Evolutionary conservation across 164 flowering plant genomes (phyloP).

Genomic region (Protea cynaroides): DNA sequence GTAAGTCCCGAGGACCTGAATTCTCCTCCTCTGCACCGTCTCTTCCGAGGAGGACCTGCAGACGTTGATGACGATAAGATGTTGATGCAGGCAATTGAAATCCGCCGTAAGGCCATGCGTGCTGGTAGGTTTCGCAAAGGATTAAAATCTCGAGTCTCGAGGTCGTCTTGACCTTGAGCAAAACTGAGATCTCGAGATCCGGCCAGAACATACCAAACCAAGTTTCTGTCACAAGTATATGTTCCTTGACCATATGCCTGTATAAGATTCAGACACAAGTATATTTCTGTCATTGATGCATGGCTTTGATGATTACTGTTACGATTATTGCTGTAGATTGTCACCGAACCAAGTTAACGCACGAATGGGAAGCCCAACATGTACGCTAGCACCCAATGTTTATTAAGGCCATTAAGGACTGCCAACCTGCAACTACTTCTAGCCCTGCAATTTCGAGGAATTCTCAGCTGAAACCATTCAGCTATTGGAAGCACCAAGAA

Average conservation of each 20-base stretch:
- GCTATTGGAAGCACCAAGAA: no score
- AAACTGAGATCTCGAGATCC: no score
- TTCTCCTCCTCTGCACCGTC: constrained; percentile 26
- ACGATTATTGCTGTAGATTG: no score
- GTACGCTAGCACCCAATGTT: constrained; percentile 44
- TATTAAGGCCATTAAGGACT: constrained; percentile 35
- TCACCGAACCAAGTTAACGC: no score
- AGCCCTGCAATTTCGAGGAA: constrained; percentile 34
- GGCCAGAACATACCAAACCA: no score
- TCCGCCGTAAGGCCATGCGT: constrained; percentile 59
- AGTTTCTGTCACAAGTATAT: no score
- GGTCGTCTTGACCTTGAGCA: no score
- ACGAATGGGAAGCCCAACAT: constrained; percentile 47
- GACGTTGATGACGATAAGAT: constrained; percentile 36
- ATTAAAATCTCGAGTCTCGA: no score
- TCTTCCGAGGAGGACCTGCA: constrained; percentile 12
- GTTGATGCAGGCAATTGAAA: constrained; percentile 61
- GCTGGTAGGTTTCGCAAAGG: constrained; percentile 71
- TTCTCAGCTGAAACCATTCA: not conserved
- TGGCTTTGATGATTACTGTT: no score
- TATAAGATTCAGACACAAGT: no score
- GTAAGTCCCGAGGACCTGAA: constrained; percentile 12
- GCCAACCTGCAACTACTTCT: constrained; percentile 69
- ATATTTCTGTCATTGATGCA: no score
- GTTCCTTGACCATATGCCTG: no score